phyloP scores from a whole-genome alignment of 2,329 filamentous ascomycete genomes.

The Amphichorda felina region DNA sequence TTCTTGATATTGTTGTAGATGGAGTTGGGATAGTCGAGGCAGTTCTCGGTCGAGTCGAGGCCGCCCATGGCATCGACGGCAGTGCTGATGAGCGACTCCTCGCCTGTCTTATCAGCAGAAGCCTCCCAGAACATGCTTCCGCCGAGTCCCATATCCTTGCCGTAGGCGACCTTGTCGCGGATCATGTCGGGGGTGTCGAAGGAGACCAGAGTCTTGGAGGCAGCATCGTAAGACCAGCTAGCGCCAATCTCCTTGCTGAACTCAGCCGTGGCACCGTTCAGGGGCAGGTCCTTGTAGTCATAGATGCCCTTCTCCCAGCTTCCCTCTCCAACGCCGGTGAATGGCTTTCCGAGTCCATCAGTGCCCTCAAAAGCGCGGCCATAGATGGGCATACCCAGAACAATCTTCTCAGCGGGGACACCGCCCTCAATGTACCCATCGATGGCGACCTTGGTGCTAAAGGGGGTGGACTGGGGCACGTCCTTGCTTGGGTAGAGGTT shows the following conservation, averaged over 20 bases:
- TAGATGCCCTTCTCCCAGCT: conserved; percentile 65
- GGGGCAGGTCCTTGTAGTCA: conserved; percentile 71
- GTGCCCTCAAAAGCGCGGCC: conserved; percentile 25
- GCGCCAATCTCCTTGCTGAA: conserved; percentile 48
- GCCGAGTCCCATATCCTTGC: conserved; percentile 49
- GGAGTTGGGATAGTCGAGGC: conserved; percentile 38
- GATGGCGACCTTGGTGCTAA: conserved; percentile 55
- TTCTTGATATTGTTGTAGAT: conserved; percentile 41
- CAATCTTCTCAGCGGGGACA: conserved; percentile 53
- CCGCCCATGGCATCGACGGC: conserved; percentile 25
- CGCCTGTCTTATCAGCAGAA: conserved; percentile 50
- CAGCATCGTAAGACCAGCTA: conserved; percentile 58
- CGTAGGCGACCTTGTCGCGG: conserved; percentile 51
- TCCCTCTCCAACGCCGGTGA: conserved; percentile 51
- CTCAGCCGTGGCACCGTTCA: conserved; percentile 41
- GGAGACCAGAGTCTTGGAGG: conserved; percentile 50
- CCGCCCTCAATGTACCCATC: conserved; percentile 51
- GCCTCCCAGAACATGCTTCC: conserved; percentile 84
- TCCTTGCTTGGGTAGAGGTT: conserved; percentile 50
- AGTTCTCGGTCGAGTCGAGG: conserved; percentile 35
- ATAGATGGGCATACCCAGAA: conserved; percentile 63
- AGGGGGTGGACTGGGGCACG: conserved; percentile 52
- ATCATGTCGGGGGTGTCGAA: conserved; percentile 57
- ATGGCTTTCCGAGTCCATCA: conserved; percentile 52
- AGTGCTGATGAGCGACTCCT: conserved; percentile 47